Evolutionary conservation across 2,329 filamentous ascomycete genomes (phyloP).

Genomic region (Metarhizium rileyi): DNA sequence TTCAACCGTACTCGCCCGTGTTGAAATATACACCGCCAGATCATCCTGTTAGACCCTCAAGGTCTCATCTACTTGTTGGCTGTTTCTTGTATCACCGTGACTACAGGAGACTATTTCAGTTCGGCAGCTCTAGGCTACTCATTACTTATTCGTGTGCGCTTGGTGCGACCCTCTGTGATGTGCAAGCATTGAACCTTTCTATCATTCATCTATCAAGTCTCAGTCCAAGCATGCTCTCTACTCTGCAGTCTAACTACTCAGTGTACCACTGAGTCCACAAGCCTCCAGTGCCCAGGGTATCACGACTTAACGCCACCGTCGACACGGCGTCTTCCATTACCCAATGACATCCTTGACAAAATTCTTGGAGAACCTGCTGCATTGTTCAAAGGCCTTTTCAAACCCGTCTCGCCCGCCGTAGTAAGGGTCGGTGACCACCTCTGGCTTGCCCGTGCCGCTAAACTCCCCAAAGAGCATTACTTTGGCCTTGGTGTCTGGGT

Average conservation of each 20-base stretch:
- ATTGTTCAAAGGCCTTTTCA: slow-evolving; percentile 77
- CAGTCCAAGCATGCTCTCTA: no score
- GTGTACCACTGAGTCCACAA: neutral
- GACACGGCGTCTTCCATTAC: slow-evolving; percentile 10
- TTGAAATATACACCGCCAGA: no score
- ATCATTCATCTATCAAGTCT: neutral
- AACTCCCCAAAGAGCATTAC: slow-evolving; percentile 79
- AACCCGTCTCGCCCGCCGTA: slow-evolving; percentile 82
- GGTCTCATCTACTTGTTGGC: no score
- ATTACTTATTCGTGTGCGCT: no score
- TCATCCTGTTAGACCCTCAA: no score
- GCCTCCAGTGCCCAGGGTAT: neutral
- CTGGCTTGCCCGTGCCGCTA: slow-evolving; percentile 53
- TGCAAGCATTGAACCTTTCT: no score
- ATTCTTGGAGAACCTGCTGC: slow-evolving; percentile 63
- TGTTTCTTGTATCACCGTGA: no score
- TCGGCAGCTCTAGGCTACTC: no score
- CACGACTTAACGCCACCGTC: neutral
- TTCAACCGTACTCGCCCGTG: no score
- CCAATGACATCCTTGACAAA: slow-evolving; percentile 53
- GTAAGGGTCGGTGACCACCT: slow-evolving; percentile 82
- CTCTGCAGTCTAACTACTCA: no score
- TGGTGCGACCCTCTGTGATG: neutral
- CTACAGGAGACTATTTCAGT: no score
- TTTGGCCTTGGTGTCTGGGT: slow-evolving; percentile 48